Conservation (phyloP, 129 eudicot species). For the Centella asiatica region DNA sequence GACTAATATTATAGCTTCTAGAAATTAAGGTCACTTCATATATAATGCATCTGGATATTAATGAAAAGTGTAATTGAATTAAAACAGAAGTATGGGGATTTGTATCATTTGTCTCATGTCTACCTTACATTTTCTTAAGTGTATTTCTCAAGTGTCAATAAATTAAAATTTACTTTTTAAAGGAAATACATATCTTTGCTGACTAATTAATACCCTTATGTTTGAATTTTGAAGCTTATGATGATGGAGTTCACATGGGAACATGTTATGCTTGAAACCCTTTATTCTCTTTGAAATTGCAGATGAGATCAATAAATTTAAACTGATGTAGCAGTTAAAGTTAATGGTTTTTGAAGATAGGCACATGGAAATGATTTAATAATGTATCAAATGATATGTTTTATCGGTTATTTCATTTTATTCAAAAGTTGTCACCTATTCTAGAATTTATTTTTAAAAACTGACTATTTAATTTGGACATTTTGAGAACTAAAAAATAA, state of each 20-base stretch:
- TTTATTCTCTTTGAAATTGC: constrained; percentile 1
- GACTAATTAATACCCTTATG: background rate
- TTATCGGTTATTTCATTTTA: too few species aligned
- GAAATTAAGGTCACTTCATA: too few species aligned
- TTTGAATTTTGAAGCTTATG: background rate
- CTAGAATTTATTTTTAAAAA: too few species aligned
- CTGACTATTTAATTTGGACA: too few species aligned
- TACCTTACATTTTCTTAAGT: background rate
- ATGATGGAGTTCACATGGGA: constrained; percentile 6
- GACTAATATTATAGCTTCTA: background rate
- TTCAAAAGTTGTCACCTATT: too few species aligned
- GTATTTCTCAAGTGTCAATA: background rate
- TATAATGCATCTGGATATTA: background rate
- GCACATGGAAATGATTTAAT: too few species aligned
- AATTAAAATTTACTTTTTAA: background rate
- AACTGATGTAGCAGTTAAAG: background rate
- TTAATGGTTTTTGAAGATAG: background rate
- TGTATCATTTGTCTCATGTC: constrained; percentile 5
- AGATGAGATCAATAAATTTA: background rate
- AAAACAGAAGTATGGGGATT: constrained; percentile 2
- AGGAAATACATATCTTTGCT: background rate
- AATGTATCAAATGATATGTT: too few species aligned
- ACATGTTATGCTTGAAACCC: constrained; percentile 2
- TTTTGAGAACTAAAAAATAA: too few species aligned
- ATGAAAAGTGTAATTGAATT: background rate